Evolutionary conservation across 164 flowering plant genomes (phyloP), one percentile per base, ranked within the genome.

Genomic region (Chimonanthus salicifolius): DNA sequence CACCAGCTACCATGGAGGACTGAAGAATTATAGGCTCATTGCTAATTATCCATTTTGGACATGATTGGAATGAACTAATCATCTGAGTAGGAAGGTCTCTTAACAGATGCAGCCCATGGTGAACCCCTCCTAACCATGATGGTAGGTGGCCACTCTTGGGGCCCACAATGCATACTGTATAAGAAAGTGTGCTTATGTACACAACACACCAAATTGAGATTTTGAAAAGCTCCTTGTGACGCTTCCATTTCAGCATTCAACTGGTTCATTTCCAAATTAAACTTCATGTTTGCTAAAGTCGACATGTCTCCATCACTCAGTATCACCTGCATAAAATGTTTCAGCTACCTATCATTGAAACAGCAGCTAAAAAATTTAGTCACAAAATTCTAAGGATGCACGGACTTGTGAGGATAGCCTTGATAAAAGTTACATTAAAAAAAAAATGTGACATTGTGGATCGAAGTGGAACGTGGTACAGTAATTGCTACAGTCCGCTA

Each of bases 221-320:
- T 69, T 77, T 54, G 74, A 50, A 10, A 15, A 65, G 67, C 72
- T 46, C 64, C 64, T 66, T 75, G 76, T 58, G 75, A 64, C 64
- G 47, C 6, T 49, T 75, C 76, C 62, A 66, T 76, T 68, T 68
- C 74, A 21, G 75, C 47, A 44, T 64, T 80, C 76, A 85, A 75
- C 46, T 80, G 83, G 77, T 95, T 93, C 81, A 85, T 49, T 65
- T 88, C 92, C 83, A 93, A 85, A 85, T 92, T 95, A 74, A 77
- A 77, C 85, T 83, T 90, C 94, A 92, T 79, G 78, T 90, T 95
- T 64, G 86, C 85, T 71, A 95, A 79, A 73, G 89, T 90, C 74
- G 88, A 88, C 44, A 84, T 73, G 80, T 92, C 92, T 44, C 98
- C 98, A 82, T 93, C 99, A 75, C 86, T 95, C 60, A 93, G 79